phyloP scores from a whole-genome alignment of 2,329 filamentous ascomycete species.

The Pestalotiopsis sp. region DNA sequence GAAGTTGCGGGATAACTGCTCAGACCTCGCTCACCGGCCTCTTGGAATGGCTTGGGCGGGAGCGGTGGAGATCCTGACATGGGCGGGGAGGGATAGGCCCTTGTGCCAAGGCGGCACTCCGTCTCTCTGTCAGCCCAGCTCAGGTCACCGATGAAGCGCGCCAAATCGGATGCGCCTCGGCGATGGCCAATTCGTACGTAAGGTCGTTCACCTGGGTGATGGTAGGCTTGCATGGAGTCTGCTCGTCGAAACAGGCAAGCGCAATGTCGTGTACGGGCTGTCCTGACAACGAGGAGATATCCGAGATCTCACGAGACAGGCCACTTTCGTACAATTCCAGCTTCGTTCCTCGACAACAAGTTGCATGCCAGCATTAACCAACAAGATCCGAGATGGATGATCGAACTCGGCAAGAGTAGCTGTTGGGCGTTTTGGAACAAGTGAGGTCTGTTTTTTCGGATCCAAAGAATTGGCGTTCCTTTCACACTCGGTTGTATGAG shows the following conservation, averaged over 20 bases:
- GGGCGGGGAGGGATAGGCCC: slow-evolving; percentile 72
- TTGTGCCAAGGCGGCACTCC: slow-evolving; percentile 54
- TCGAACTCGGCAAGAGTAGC: not conserved
- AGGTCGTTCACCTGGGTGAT: slow-evolving; percentile 44
- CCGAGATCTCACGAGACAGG: slow-evolving; percentile 7
- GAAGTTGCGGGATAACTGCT: slow-evolving; percentile 46
- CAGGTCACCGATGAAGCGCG: slow-evolving; percentile 58
- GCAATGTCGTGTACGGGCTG: slow-evolving; percentile 28
- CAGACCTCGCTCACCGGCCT: slow-evolving; percentile 58
- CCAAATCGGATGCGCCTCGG: slow-evolving; percentile 59
- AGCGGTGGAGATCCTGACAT: slow-evolving; percentile 71
- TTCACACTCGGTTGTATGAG: not conserved
- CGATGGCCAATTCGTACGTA: slow-evolving; percentile 57
- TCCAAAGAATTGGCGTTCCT: not conserved
- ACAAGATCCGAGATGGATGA: slow-evolving; percentile 17
- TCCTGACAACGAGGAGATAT: slow-evolving; percentile 25
- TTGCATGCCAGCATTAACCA: slow-evolving; percentile 26
- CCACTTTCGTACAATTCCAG: not conserved
- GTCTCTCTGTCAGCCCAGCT: slow-evolving; percentile 58
- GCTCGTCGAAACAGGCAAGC: slow-evolving; percentile 18
- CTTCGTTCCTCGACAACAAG: slow-evolving; percentile 2
- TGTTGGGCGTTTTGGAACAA: not conserved
- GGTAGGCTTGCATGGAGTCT: slow-evolving; percentile 58
- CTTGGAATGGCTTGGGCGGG: slow-evolving; percentile 60
- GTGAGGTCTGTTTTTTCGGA: not conserved